Conservation (phyloP, 441 rosid genomes). For the Corymbia calophylla region DNA sequence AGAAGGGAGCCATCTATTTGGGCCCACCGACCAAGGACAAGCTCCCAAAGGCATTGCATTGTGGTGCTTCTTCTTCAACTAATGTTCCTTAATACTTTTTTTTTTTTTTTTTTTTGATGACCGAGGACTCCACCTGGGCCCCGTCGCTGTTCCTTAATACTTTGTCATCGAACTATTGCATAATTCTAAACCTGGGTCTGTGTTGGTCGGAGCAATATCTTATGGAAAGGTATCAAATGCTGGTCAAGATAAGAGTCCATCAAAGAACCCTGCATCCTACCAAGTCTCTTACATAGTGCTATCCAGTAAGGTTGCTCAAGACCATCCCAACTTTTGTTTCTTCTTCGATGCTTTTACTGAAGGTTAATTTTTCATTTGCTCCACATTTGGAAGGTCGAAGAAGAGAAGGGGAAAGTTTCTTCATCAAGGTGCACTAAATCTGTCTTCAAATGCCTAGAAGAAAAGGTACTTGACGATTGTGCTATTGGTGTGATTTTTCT, state of each 20-base stretch:
- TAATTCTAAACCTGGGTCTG: slow-evolving; percentile 77
- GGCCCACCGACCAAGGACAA: slow-evolving; percentile 81
- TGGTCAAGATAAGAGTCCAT: slow-evolving; percentile 43
- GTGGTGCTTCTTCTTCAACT: background rate
- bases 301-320: slow-evolving; percentile 64
- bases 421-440: slow-evolving; percentile 43
- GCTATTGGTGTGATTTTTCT: background rate
- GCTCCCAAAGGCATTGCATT: slow-evolving; percentile 65
- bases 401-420: slow-evolving; percentile 61
- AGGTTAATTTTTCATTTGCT: background rate
- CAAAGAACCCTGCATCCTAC: slow-evolving; percentile 62
- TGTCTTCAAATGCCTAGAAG: slow-evolving; percentile 62
- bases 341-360: background rate
- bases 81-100: background rate
- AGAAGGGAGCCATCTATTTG: slow-evolving; percentile 78
- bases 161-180: slow-evolving; percentile 23
- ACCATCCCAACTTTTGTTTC: background rate
- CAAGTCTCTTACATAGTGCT: slow-evolving; percentile 69
- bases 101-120: no score
- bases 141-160: background rate
- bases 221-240: slow-evolving; percentile 58
- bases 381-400: slow-evolving; percentile 46
- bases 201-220: slow-evolving; percentile 72
- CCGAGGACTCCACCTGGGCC: no score
- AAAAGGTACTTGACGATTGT: slow-evolving; percentile 47